phyloP scores from a whole-genome alignment of 305 asterid species.

The Solanum chacoense region DNA sequence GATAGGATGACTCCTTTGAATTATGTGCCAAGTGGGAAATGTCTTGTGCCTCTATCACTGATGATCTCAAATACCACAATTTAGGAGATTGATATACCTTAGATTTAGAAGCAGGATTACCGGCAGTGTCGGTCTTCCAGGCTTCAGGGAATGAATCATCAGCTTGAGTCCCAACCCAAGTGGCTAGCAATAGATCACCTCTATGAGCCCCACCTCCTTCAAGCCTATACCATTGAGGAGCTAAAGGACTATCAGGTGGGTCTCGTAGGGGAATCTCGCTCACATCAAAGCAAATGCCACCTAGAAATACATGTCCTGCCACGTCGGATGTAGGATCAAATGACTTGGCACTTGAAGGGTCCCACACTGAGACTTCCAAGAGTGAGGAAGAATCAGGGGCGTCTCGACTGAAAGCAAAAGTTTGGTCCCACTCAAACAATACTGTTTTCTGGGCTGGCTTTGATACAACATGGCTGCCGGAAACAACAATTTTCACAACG shows the following conservation, averaged over 20 bases:
- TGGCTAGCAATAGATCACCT: slow-evolving; percentile 89
- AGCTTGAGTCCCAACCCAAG: slow-evolving; percentile 89
- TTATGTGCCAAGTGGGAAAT: slow-evolving; percentile 33
- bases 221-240: slow-evolving; percentile 87
- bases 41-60: slow-evolving; percentile 71
- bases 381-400: slow-evolving; percentile 53
- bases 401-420: slow-evolving; percentile 64
- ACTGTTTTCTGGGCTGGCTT: slow-evolving; percentile 52
- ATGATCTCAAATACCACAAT: slow-evolving; percentile 69
- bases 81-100: slow-evolving; percentile 85
- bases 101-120: slow-evolving; percentile 43
- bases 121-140: slow-evolving; percentile 69
- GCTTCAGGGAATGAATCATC: slow-evolving; percentile 91
- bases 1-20: slow-evolving; percentile 35
- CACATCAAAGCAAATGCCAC: slow-evolving; percentile 81
- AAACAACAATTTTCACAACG: slow-evolving; percentile 53
- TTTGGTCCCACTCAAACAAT: slow-evolving; percentile 71
- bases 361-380: slow-evolving; percentile 52
- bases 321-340: slow-evolving; percentile 13
- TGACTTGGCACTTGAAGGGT: slow-evolving; percentile 20
- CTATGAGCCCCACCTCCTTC: slow-evolving; percentile 84
- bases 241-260: slow-evolving; percentile 82
- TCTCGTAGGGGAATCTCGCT: slow-evolving; percentile 78
- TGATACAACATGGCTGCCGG: slow-evolving; percentile 52
- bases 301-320: slow-evolving; percentile 52